Conservation (phyloP, 2,329 filamentous ascomycete genomes). For the Scorias spongiosa region DNA sequence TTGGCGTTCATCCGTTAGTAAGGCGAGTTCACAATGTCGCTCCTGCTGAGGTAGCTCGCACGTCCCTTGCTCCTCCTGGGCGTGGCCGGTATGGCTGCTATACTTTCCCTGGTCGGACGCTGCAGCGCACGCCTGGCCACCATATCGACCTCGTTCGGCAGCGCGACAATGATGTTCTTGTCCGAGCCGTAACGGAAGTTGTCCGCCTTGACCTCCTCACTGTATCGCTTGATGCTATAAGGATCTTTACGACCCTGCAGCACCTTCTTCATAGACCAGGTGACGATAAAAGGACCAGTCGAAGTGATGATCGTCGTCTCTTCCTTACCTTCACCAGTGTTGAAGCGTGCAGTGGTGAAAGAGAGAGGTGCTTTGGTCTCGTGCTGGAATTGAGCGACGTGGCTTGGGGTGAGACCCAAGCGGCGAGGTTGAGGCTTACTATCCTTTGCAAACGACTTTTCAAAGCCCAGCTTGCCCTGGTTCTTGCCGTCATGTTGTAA, state of each 20-base stretch:
- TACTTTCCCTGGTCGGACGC: conserved; percentile 83
- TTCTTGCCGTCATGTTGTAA: conserved; percentile 89
- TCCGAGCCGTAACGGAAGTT: conserved; percentile 97
- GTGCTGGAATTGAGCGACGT: conserved; percentile 94
- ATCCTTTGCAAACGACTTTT: conserved; percentile 83
- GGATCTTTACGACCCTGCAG: conserved; percentile 66
- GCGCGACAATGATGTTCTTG: conserved; percentile 92
- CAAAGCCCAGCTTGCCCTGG: conserved; percentile 94
- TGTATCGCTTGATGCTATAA: conserved; percentile 93
- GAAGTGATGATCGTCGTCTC: conserved; percentile 96
- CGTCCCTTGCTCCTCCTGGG: conserved; percentile 17
- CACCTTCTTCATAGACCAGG: conserved; percentile 90
- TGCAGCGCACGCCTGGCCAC: conserved; percentile 73
- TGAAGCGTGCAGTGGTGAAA: conserved; percentile 89
- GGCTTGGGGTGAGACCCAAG: conserved; percentile 72
- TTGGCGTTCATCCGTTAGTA: conserved; percentile 27
- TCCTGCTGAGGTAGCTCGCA: conserved; percentile 59
- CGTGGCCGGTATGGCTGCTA: conserved; percentile 43
- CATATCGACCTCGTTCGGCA: conserved; percentile 98
- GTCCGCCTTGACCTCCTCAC: conserved; percentile 90
- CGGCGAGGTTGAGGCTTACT: conserved; percentile 85
- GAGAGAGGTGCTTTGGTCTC: conserved; percentile 76
- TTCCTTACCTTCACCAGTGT: conserved; percentile 58
- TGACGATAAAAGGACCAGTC: conserved; percentile 90
- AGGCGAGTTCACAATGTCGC: conserved; percentile 69